Evolutionary conservation across 768 basidiomycete species (phyloP).

Genomic region (Tylopilus rubrobrunneus): DNA sequence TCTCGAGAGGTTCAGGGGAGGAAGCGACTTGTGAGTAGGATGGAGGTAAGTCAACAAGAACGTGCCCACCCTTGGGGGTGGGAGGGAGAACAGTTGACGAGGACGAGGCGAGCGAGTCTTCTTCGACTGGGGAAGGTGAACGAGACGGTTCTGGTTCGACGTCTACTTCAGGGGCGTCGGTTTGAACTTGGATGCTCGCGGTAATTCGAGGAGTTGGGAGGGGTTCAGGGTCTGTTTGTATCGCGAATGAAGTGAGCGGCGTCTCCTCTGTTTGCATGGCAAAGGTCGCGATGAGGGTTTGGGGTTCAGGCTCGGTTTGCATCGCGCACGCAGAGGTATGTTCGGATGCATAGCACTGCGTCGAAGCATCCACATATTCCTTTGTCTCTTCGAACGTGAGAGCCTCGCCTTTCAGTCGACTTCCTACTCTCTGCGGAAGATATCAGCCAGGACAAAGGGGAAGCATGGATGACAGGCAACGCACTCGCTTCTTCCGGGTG

Average conservation of each 20-base stretch:
- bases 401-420: slow-evolving; percentile 49
- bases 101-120: slow-evolving; percentile 64
- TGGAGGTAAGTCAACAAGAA: slow-evolving; percentile 57
- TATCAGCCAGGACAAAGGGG: slow-evolving; percentile 11
- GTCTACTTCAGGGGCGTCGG: slow-evolving; percentile 39
- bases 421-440: slow-evolving; percentile 56
- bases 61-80: slow-evolving; percentile 53
- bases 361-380: slow-evolving; percentile 72
- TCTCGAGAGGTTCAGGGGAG: slow-evolving; percentile 50
- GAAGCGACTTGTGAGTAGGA: slow-evolving; percentile 62
- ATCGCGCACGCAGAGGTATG: slow-evolving; percentile 43
- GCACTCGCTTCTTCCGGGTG: slow-evolving; percentile 73
- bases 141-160: slow-evolving; percentile 31
- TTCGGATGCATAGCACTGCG: slow-evolving; percentile 62
- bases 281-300: slow-evolving; percentile 42
- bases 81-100: slow-evolving; percentile 71
- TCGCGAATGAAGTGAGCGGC: slow-evolving; percentile 22
- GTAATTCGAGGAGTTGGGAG: slow-evolving; percentile 28
- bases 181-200: slow-evolving; percentile 63
- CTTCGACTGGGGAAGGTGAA: slow-evolving; percentile 42
- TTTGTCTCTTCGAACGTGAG: slow-evolving; percentile 54
- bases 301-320: slow-evolving; percentile 64
- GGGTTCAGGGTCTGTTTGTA: slow-evolving; percentile 39
- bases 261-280: slow-evolving; percentile 54
- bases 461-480: slow-evolving; percentile 9